These are phyloP conservation scores for Plasmodium knowlesi DNA, from an alignment of 169 alveolate species.

Conservation along the genomic window DNA sequence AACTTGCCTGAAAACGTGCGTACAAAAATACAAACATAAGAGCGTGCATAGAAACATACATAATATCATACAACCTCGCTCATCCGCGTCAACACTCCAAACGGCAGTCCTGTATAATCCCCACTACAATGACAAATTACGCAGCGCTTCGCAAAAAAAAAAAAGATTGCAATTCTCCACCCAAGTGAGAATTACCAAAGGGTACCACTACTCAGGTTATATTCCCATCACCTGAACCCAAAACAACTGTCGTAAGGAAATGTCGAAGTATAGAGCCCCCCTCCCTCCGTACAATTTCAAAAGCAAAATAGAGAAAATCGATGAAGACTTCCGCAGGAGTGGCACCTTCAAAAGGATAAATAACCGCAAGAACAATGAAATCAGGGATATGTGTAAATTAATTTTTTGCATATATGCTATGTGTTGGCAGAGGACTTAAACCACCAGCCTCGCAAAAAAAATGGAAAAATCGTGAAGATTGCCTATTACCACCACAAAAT, in stretches of 20 bases:
- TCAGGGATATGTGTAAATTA: conserved; percentile 68
- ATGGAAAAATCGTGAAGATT: neutral
- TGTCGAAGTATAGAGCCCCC: conserved; percentile 53
- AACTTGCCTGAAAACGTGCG: neutral
- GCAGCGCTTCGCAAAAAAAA: neutral
- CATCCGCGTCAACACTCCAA: neutral
- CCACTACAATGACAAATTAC: neutral
- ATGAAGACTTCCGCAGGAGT: conserved; percentile 47
- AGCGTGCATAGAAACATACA: neutral
- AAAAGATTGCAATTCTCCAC: neutral
- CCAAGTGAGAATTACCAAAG: neutral
- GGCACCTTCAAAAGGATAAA: conserved; percentile 55
- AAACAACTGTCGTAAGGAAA: conserved; percentile 21
- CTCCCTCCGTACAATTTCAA: conserved; percentile 53
- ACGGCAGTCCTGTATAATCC: neutral
- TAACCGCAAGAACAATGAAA: conserved; percentile 59
- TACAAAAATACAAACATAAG: neutral
- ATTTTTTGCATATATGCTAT: neutral
- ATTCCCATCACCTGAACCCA: neutral
- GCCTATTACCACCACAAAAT: neutral
- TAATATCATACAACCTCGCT: neutral
- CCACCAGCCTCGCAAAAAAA: neutral
- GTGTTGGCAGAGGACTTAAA: neutral
- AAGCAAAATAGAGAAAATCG: conserved; percentile 49
- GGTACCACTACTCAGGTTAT: neutral